Base-by-base conservation (phyloP, 495 filamentous ascomycete species). In the Tuber brumale region DNA sequence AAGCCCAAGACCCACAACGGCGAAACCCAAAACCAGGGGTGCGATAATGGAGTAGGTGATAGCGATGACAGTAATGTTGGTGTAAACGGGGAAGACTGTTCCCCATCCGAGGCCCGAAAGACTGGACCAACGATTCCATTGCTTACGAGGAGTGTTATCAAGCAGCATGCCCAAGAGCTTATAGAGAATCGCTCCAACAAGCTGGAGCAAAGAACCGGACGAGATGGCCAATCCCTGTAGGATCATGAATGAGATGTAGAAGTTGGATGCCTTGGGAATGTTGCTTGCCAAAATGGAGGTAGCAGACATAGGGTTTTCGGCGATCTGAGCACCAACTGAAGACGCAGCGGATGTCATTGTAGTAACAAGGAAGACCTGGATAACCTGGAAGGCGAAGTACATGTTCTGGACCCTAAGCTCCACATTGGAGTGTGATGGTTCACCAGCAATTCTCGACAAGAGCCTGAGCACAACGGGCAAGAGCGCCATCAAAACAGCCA, bases 161-260 rank as follows among this genome's bases (percentile, higher is more conserved):
- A 91, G 74, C 76, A 86, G 86, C 81, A 88, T 92, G 84, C 94
- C 94, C 72, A 98, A 85, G 10, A 97, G 71, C 61, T 89, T 89
- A 84, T 93, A 92, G 69, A 97, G 76, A 80, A 94, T 85, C 79
- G 97, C 88, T 12, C 93, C 94, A 48, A 87, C 88, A 37, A 95
- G 89, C 81, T 95, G 92, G 31, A 95, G 87, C 43, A 99, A 84
- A 4, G 91, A 88, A 74, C 90, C 88, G 0, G 93, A 86, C 70
- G 92, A 91, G 80, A 97, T 89, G n/a, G 91, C 91, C 75, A 99
- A 85, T 71, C 95, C 95, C 84, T 97, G 94, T 42, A 99, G 87
- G 80, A 97, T 91, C 82, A 99, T 95, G 86, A 97, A 99, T 0
- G 92, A 91, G 72, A 98, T 91, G 85, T 97, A 99, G 84, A 99